Base-by-base conservation (phyloP, 805 yeast species). In the Starmerella bombicola region DNA sequence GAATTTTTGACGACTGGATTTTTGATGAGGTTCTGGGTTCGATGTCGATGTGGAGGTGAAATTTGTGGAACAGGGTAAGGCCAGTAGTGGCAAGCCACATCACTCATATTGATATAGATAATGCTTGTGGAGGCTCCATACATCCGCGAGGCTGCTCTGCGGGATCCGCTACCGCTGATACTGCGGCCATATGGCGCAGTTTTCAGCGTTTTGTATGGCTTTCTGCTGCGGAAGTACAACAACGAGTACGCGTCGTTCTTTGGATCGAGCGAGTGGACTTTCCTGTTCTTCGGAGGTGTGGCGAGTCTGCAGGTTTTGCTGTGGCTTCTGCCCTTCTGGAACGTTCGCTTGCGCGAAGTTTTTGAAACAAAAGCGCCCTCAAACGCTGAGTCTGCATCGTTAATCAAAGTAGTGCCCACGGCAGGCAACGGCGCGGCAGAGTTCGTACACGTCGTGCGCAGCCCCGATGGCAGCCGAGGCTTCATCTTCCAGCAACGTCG, bases 271-370 rank as follows among this genome's bases (percentile, higher is more conserved):
- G 98, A 88, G 63, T 91, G 98, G 97, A 91, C 97, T 0, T 83
- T 82, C 59, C 91, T 88, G 28, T 86, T 74, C 55, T 65, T 84
- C 19, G 79, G 93, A 45, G 60, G 85, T 5, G 67, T 86, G 38
- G 59, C 79, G 28, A 74, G 95, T 2, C 46, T 80, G 43, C 93
- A 88, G 57, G 64, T 77, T 33, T 65, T 88, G 57, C 65, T 88
- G 43, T 71, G 85, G 78, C 71, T 88, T 59, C 73, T 84, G 73
- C 95, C 97, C n/a, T 79, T 80, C 55, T 88, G 98, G 98, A 84
- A 77, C 57, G 70, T 85, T 45, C 69, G 73, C 37, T 62, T 88
- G 39, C 72, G 74, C 45, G 72, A 82, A 26, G 59, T 61, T 3
- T 84, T 88, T 64, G 81, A 85, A 56, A 84, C 80, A 54, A 51